Conservation (phyloP, 2,329 filamentous ascomycete genomes). For the Amauroascus verrucosus region DNA sequence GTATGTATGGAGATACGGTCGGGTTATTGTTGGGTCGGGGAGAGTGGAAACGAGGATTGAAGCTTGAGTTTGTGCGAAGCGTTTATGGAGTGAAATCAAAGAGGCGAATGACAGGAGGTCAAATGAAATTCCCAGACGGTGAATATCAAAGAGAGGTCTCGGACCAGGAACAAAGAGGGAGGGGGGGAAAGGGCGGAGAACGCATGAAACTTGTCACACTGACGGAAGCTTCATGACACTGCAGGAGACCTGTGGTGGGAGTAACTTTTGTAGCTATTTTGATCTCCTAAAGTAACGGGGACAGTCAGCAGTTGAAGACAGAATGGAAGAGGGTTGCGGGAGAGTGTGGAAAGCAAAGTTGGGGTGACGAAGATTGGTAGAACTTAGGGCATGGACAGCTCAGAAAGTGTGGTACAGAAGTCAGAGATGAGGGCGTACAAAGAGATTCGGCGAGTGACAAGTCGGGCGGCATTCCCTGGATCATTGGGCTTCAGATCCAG, state of each 20-base stretch:
- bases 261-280: slow-evolving; percentile 1
- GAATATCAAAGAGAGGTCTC: slow-evolving; percentile 19
- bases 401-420: slow-evolving; percentile 16
- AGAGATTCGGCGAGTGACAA: slow-evolving; percentile 13
- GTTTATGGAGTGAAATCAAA: slow-evolving; percentile 9
- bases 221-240: slow-evolving; percentile 20
- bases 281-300: not conserved
- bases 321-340: not conserved
- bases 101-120: slow-evolving; percentile 12
- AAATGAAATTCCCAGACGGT: slow-evolving; percentile 7
- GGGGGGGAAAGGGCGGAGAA: slow-evolving; percentile 20
- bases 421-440: slow-evolving; percentile 17
- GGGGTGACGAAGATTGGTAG: not conserved
- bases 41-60: not conserved
- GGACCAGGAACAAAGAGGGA: slow-evolving; percentile 18
- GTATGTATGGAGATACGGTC: not conserved
- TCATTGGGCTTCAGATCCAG: slow-evolving; percentile 8
- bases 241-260: slow-evolving; percentile 7
- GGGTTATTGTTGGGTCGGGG: too few relatives aligned
- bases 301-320: not conserved
- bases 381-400: slow-evolving; percentile 6
- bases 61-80: slow-evolving; percentile 1
- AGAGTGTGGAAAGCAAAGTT: not conserved
- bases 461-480: slow-evolving; percentile 12
- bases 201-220: slow-evolving; percentile 19